phyloP scores from a whole-genome alignment of 139 green algal species.

The Coelastrella sp. region DNA sequence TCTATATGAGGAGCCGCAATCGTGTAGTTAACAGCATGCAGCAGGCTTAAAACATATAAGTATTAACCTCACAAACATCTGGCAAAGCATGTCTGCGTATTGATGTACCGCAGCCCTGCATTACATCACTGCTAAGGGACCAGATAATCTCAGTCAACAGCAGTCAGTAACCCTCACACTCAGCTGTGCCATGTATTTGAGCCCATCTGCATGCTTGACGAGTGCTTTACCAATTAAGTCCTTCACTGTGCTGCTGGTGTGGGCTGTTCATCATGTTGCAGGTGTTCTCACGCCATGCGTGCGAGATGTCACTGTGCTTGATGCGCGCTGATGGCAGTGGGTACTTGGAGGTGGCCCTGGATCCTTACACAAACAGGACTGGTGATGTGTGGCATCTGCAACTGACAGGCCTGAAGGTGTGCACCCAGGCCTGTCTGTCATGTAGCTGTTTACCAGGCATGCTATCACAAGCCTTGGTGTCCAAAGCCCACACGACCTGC shows the following conservation, averaged over 20 bases:
- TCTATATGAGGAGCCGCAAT: no score
- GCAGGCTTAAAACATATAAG: no score
- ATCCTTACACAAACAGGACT: slow-evolving; percentile 60
- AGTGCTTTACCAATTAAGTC: neutral
- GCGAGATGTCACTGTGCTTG: slow-evolving; percentile 68
- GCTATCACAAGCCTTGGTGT: no score
- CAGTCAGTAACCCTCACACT: no score
- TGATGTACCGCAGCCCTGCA: no score
- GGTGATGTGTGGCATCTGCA: slow-evolving; percentile 67
- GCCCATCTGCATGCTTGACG: neutral
- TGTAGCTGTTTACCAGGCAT: neutral
- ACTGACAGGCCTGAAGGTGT: slow-evolving; percentile 57
- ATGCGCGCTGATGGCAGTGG: slow-evolving; percentile 41
- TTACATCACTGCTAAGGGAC: no score
- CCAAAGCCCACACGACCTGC: no score
- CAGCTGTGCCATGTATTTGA: neutral
- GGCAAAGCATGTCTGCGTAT: no score
- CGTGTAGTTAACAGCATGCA: no score
- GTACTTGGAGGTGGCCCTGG: slow-evolving; percentile 68
- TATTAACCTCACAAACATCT: no score
- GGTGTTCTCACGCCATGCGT: slow-evolving; percentile 65
- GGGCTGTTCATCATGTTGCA: neutral
- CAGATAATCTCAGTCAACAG: no score
- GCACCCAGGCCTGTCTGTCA: slow-evolving; percentile 62
- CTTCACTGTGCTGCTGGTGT: neutral